phyloP scores from a whole-genome alignment of 140 eudicot species.

The Stevia rebaudiana region DNA sequence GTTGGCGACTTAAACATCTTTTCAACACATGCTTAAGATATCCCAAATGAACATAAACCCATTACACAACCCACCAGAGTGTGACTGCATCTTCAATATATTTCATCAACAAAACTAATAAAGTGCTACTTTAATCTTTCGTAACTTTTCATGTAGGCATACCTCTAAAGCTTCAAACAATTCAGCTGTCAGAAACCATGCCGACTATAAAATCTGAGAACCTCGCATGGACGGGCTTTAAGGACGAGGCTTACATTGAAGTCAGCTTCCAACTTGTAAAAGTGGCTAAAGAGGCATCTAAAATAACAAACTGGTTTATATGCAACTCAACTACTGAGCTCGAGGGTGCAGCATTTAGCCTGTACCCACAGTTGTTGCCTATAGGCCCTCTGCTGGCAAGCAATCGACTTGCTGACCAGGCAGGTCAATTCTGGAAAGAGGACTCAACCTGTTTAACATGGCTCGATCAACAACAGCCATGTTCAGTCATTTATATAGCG shows the following conservation, averaged over 20 bases:
- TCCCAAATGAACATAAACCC: not conserved
- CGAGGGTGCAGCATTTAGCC: constrained; percentile 33
- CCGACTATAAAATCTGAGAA: constrained; percentile 28
- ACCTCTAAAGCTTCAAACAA: constrained; percentile 19
- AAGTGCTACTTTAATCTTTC: not conserved
- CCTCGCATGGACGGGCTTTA: constrained; percentile 28
- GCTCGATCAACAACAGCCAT: constrained; percentile 38
- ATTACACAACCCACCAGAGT: not conserved
- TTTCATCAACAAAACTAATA: no score
- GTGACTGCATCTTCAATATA: not conserved
- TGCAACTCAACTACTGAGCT: constrained; percentile 39
- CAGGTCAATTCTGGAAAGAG: constrained; percentile 45
- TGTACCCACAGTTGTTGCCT: constrained; percentile 29
- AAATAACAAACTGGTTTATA: constrained; percentile 23
- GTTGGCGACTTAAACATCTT: no score
- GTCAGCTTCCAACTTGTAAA: not conserved
- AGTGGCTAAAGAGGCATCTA: constrained; percentile 1
- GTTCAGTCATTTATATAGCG: constrained; percentile 44
- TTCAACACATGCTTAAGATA: not conserved
- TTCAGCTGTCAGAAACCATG: constrained; percentile 32
- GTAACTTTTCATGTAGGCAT: constrained; percentile 22
- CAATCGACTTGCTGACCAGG: constrained; percentile 31
- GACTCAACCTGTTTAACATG: constrained; percentile 40
- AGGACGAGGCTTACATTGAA: constrained; percentile 8
- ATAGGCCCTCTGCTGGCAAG: constrained; percentile 40